These are phyloP conservation scores for Hygrocybe punicea DNA, from an alignment of 768 basidiomycete species.

Conservation along the genomic window DNA sequence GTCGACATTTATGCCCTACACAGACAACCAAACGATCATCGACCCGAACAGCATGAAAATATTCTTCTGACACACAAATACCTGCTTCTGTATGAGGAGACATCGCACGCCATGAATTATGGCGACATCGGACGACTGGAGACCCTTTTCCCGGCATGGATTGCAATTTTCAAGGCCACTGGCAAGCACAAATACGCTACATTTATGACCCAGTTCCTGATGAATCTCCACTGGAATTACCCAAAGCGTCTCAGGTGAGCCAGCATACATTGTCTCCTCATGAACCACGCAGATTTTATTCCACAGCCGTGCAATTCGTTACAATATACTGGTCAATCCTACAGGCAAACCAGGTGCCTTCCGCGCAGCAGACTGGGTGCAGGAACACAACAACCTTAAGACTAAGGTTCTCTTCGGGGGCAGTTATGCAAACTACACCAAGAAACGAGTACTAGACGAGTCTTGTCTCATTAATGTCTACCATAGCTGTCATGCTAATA, in stretches of 20 bases:
- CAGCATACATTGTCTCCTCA: constrained; percentile 13
- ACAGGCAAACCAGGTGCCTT: constrained; percentile 31
- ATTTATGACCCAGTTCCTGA: constrained; percentile 27
- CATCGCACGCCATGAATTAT: constrained; percentile 31
- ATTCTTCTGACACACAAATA: constrained; percentile 29
- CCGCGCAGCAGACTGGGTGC: constrained; percentile 37
- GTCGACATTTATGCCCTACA: not conserved
- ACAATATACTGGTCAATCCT: constrained; percentile 37
- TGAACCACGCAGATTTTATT: not conserved
- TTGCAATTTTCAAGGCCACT: constrained; percentile 24
- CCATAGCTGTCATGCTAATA: constrained; percentile 20
- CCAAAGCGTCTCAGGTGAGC: constrained; percentile 10
- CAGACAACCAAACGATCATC: constrained; percentile 5
- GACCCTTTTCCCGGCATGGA: constrained; percentile 23
- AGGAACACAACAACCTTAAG: constrained; percentile 44
- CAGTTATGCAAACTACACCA: constrained; percentile 32
- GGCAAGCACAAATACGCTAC: constrained; percentile 38
- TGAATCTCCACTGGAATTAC: constrained; percentile 24
- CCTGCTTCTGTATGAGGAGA: constrained; percentile 41
- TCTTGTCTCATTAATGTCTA: constrained; percentile 37
- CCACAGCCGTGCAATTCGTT: constrained; percentile 21
- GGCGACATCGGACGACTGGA: constrained; percentile 34
- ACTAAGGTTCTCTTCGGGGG: constrained; percentile 40
- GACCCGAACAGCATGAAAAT: constrained; percentile 38
- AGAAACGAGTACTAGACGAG: constrained; percentile 30